A percentile compares a stretch with the other conserved stretches of the same genome.
Conservation (phyloP, 2,329 filamentous ascomycete species). For the Calycina herbarum region DNA sequence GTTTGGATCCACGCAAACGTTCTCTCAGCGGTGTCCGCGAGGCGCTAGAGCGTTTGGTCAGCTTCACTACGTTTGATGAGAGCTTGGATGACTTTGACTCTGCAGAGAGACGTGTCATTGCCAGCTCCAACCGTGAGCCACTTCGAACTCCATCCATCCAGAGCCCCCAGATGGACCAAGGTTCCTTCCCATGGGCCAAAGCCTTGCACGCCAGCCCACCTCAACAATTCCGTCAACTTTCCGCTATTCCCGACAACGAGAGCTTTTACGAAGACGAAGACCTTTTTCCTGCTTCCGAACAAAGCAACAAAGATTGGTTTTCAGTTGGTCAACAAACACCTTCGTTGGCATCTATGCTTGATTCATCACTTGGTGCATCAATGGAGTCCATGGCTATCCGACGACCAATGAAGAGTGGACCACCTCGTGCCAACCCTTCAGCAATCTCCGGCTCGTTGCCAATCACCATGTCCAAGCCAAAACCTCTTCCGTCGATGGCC, state of each 20-base stretch:
- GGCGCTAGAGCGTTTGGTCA: slow-evolving; percentile 75
- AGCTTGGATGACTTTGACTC: slow-evolving; percentile 90
- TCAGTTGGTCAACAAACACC: slow-evolving; percentile 74
- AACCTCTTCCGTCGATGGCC: slow-evolving; percentile 58
- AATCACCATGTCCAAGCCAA: slow-evolving; percentile 77
- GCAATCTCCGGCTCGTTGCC: slow-evolving; percentile 69
- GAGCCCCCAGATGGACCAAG: slow-evolving; percentile 76
- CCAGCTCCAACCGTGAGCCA: slow-evolving; percentile 89
- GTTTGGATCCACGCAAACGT: slow-evolving; percentile 85
- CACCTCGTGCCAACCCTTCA: slow-evolving; percentile 54
- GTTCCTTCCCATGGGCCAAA: slow-evolving; percentile 93
- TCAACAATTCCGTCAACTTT: slow-evolving; percentile 76
- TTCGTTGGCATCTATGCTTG: slow-evolving; percentile 79
- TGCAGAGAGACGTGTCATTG: slow-evolving; percentile 72
- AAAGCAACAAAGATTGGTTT: slow-evolving; percentile 72
- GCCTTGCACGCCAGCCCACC: slow-evolving; percentile 76
- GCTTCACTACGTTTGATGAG: slow-evolving; percentile 94
- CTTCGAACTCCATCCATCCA: slow-evolving; percentile 93
- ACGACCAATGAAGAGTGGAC: slow-evolving; percentile 45
- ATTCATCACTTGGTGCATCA: slow-evolving; percentile 78
- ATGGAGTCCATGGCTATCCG: slow-evolving; percentile 70
- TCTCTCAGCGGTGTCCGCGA: slow-evolving; percentile 77
- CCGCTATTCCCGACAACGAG: slow-evolving; percentile 76
- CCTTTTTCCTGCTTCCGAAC: slow-evolving; percentile 77
- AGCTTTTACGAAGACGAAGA: slow-evolving; percentile 71